Evolutionary conservation across 495 filamentous ascomycete genomes (phyloP).

Genomic region (Margaritispora aquatica): DNA sequence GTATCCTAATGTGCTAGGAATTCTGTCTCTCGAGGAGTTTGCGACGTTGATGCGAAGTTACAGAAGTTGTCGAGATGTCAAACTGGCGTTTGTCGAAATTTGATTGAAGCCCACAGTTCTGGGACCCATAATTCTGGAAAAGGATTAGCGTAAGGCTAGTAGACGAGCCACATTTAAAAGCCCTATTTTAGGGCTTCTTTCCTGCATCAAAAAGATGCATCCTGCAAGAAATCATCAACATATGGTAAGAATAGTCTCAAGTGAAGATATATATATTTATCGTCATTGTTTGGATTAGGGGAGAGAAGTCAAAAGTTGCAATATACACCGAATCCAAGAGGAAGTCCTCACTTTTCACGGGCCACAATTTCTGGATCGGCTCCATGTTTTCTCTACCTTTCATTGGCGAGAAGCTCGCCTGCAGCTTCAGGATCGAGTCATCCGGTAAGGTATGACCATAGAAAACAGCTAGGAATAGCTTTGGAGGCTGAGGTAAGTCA

Average conservation of each 20-base stretch:
- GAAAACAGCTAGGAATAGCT: too few species aligned
- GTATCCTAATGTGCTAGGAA: conserved; percentile 25
- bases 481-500: not conserved
- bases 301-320: not conserved
- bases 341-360: not conserved
- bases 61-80: conserved; percentile 1
- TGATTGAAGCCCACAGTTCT: not conserved
- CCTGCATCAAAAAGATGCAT: not conserved
- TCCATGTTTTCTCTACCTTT: not conserved
- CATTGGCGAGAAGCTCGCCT: not conserved
- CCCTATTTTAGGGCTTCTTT: not conserved
- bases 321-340: not conserved
- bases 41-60: not conserved
- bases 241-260: not conserved
- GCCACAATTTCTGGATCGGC: not conserved
- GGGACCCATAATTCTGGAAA: not conserved
- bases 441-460: not conserved
- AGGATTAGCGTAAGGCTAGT: not conserved
- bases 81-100: not conserved
- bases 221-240: not conserved
- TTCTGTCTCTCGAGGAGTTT: conserved; percentile 25
- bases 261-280: too few species aligned
- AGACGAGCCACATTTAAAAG: not conserved
- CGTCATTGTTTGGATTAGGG: too few species aligned
- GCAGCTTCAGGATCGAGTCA: not conserved